Percentiles rank a stretch among this genome's conserved stretches.
Evolutionary conservation across 2,329 filamentous ascomycete species (phyloP).

Genomic region (Aspergillus sp.): DNA sequence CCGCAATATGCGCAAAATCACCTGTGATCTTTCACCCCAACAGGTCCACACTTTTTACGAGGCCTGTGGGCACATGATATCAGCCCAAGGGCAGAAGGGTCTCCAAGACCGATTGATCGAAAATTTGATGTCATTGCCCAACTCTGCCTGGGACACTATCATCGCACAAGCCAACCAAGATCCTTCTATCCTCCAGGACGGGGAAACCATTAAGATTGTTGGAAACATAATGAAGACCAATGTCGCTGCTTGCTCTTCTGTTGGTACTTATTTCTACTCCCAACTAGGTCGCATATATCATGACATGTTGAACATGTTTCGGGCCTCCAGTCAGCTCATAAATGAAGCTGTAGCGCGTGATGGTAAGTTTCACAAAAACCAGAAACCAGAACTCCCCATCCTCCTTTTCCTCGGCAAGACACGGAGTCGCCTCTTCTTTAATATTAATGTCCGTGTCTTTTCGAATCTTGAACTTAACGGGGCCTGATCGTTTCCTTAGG

Average conservation of each 20-base stretch:
- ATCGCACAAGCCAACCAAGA: conserved; percentile 84
- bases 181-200: conserved; percentile 82
- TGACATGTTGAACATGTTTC: conserved; percentile 99
- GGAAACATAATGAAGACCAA: conserved; percentile 99
- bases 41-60: conserved; percentile 99
- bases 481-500: conserved; percentile 50
- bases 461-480: background rate
- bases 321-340: conserved; percentile 92
- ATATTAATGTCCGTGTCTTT: too few relatives aligned
- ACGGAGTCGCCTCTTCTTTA: background rate
- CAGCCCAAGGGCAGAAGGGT: conserved; percentile 91
- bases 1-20: conserved; percentile 91
- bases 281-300: conserved; percentile 97
- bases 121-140: conserved; percentile 91
- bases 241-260: conserved; percentile 95
- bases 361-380: conserved; percentile 53
- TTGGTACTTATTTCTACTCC: conserved; percentile 95
- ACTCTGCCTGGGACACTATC: conserved; percentile 92
- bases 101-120: conserved; percentile 88
- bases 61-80: conserved; percentile 98
- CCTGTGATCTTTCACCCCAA: conserved; percentile 89
- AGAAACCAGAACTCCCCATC: too few relatives aligned
- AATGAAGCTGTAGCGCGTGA: conserved; percentile 87
- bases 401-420: too few relatives aligned
- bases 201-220: conserved; percentile 96